Evolutionary conservation across 148 eudicot genomes (phyloP), one percentile per base, ranked within the genome.

Genomic region (Amaranthus palmeri): DNA sequence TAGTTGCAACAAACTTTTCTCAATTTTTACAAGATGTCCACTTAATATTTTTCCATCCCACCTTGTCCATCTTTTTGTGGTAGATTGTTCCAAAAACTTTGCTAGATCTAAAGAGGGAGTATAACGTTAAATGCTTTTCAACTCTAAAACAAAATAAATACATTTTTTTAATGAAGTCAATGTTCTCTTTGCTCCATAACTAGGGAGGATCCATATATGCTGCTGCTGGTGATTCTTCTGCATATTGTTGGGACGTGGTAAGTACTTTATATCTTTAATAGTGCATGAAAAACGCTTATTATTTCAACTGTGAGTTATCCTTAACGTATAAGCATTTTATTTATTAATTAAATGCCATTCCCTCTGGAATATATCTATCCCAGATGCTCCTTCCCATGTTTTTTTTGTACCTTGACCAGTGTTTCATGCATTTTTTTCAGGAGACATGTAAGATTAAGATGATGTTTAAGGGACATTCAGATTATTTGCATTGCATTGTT

Each of bases 241-340:
- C 98, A 6, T 93, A 93, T 83, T 93, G 97, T 78, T 93, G 98
- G 98, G 98, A 93, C 82, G 78, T 93, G 97, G 98, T 93, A 91
- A 69, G 85, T 77, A 74, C 76, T 58, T 17, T 4, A 47, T 69
- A 11, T 54, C 68, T 59, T 54, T 0, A 5, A 11, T 40, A 52
- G 25, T 10, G 46, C 14, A 25, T 15, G 57, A 58, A 50, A 1
- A 7, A 43, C 55, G 4, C 25, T 3, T 58, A 10, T 70, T 45
- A 46, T 8, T 75, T 55, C 49, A 14, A 13, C 13, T 45, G 4
- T 58, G 58, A 46, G 47, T 60, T 47, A 64, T 40, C 52, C 53
- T 61, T 51, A 14, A 25, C 48, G 40, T 50, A 58, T 51, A 12
- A 49, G 10, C 13, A 15, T 3, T 51, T 44, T 51, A 4, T 15